These are phyloP conservation scores for Ogataea nitratoaversa DNA, from an alignment of 805 yeast genomes.

Conservation along the genomic window DNA sequence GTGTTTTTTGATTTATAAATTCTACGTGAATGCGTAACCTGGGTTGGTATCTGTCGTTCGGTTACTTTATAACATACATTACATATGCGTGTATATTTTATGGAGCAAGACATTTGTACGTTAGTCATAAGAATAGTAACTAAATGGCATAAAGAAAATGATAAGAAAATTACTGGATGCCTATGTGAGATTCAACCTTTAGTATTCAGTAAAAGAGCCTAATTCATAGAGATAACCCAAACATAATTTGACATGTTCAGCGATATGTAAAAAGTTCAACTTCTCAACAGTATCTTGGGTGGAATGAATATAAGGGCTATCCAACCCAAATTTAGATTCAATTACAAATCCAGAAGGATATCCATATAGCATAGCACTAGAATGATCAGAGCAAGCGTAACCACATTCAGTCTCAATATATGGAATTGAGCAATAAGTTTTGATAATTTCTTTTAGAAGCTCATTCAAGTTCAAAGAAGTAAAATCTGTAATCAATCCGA, in stretches of 20 bases:
- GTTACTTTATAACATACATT: no score
- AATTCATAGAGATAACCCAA: slow-evolving; percentile 73
- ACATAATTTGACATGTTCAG: slow-evolving; percentile 75
- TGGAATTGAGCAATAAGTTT: slow-evolving; percentile 60
- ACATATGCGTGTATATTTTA: no score
- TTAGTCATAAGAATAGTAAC: no score
- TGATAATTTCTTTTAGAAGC: slow-evolving; percentile 59
- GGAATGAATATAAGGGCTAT: slow-evolving; percentile 72
- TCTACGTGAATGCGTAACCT: no score
- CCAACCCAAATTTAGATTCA: slow-evolving; percentile 65
- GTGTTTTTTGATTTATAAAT: no score
- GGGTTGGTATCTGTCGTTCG: no score
- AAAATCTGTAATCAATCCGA: slow-evolving; percentile 79
- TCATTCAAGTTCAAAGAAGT: slow-evolving; percentile 51
- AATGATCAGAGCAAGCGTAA: slow-evolving; percentile 91
- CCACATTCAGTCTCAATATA: slow-evolving; percentile 79
- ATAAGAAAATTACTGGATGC: no score
- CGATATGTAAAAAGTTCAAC: slow-evolving; percentile 72
- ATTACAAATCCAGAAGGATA: slow-evolving; percentile 80
- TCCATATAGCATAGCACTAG: slow-evolving; percentile 78
- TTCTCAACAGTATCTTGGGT: slow-evolving; percentile 77
- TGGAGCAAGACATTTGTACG: no score
- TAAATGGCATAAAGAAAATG: no score
- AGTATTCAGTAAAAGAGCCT: slow-evolving; percentile 16
- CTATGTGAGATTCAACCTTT: no score